A percentile compares a stretch with the other conserved stretches of the same genome.
Conservation (phyloP, 768 basidiomycete genomes). For the Boletellus ananiceps region DNA sequence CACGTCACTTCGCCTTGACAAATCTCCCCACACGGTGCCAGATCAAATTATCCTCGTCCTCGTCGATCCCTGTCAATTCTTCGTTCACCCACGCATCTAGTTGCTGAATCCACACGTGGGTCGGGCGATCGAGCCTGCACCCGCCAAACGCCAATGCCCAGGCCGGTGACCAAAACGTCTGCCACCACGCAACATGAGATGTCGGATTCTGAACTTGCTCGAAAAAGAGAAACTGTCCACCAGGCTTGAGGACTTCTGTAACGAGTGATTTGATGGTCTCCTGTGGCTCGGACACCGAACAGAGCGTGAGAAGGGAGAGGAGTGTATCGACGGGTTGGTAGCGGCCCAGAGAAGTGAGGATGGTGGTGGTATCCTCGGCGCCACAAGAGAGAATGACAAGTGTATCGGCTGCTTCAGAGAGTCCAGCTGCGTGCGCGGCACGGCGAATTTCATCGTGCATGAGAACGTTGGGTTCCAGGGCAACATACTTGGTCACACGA, state of each 20-base stretch:
- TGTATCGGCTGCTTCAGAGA: slow-evolving; percentile 46
- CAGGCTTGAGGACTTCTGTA: slow-evolving; percentile 52
- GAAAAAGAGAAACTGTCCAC: slow-evolving; percentile 61
- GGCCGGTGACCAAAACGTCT: slow-evolving; percentile 65
- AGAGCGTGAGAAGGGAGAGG: slow-evolving; percentile 61
- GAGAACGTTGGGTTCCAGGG: slow-evolving; percentile 62
- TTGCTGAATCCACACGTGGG: slow-evolving; percentile 42
- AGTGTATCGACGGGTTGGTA: slow-evolving; percentile 52
- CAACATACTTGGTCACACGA: slow-evolving; percentile 60
- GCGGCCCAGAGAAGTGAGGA: slow-evolving; percentile 39
- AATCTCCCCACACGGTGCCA: slow-evolving; percentile 57
- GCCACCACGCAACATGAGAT: slow-evolving; percentile 64
- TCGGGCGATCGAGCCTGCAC: slow-evolving; percentile 57
- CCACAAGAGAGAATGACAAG: slow-evolving; percentile 59
- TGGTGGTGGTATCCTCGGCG: slow-evolving; percentile 51
- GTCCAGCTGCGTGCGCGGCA: slow-evolving; percentile 48
- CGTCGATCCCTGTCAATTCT: slow-evolving; percentile 46
- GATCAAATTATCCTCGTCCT: slow-evolving; percentile 54
- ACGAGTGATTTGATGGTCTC: slow-evolving; percentile 43
- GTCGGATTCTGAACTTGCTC: slow-evolving; percentile 63
- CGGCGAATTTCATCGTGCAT: slow-evolving; percentile 59
- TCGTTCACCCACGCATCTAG: slow-evolving; percentile 47
- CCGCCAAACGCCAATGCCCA: slow-evolving; percentile 61
- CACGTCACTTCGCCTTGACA: slow-evolving; percentile 37
- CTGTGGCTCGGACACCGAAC: slow-evolving; percentile 57